These are phyloP conservation scores for Claviceps monticola DNA, from an alignment of 2,329 filamentous ascomycete genomes.

Conservation along the genomic window DNA sequence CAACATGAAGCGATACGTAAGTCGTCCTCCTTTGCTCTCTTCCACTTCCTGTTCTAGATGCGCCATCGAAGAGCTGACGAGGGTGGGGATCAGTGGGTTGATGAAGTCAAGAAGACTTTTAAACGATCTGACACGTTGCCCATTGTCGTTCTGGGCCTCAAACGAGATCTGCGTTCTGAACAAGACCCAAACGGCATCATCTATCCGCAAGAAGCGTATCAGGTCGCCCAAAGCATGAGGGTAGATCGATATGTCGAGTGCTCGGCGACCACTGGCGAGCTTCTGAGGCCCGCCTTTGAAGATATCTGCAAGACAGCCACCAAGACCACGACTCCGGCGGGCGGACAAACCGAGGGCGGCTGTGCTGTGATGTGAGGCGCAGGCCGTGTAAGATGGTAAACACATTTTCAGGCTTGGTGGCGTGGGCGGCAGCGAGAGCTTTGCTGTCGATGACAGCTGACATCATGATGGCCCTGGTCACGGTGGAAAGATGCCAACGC, in stretches of 20 bases:
- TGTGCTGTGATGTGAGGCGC: slow-evolving; percentile 34
- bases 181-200: slow-evolving; percentile 46
- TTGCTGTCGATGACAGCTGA: neutral
- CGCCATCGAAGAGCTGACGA: neutral
- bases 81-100: slow-evolving; percentile 36
- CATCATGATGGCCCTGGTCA: neutral
- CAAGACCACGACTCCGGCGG: slow-evolving; percentile 28
- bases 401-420: too few species aligned
- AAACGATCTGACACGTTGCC: slow-evolving; percentile 34
- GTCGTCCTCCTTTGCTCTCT: slow-evolving; percentile 12
- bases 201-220: slow-evolving; percentile 46
- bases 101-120: slow-evolving; percentile 37
- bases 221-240: slow-evolving; percentile 41
- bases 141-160: slow-evolving; percentile 43
- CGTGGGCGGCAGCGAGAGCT: neutral
- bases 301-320: slow-evolving; percentile 45
- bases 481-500: neutral
- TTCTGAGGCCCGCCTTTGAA: slow-evolving; percentile 43
- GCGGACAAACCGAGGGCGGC: slow-evolving; percentile 41
- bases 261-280: slow-evolving; percentile 45
- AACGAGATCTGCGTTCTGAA: slow-evolving; percentile 45
- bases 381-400: neutral
- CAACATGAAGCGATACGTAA: slow-evolving; percentile 41
- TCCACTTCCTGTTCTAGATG: slow-evolving; percentile 3
- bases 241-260: slow-evolving; percentile 52